These are phyloP conservation scores for Graphilbum ipis-grandicollis DNA, from an alignment of 2,329 filamentous ascomycete species.

Conservation along the genomic window DNA sequence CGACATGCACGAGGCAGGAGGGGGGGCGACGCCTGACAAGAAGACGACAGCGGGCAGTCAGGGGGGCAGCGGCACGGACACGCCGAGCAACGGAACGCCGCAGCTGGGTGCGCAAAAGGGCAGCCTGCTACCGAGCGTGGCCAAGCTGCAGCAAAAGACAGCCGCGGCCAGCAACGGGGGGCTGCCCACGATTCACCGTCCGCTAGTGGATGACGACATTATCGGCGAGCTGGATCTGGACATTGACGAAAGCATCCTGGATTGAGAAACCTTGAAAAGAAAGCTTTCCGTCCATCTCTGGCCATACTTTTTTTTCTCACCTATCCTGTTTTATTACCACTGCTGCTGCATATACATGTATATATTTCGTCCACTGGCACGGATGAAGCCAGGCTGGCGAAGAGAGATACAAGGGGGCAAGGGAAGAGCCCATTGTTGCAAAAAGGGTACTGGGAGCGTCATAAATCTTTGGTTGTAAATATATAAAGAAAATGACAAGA, in stretches of 20 bases:
- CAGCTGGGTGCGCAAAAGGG: constrained; percentile 25
- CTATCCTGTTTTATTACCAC: too few relatives aligned
- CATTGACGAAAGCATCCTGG: constrained; percentile 67
- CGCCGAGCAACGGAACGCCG: constrained; percentile 32
- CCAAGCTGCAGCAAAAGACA: constrained; percentile 34
- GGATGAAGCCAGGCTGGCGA: too few relatives aligned
- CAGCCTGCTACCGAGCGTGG: constrained; percentile 29
- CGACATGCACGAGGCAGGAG: constrained; percentile 41
- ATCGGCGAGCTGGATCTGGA: constrained; percentile 79
- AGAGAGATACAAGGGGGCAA: too few relatives aligned
- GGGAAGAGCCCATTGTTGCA: too few relatives aligned
- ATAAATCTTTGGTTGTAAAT: too few relatives aligned
- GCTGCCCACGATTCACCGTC: constrained; percentile 54
- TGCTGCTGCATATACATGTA: too few relatives aligned
- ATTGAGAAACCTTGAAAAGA: not conserved
- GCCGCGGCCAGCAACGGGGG: constrained; percentile 35
- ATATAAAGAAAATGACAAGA: too few relatives aligned
- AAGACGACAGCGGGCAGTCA: constrained; percentile 24
- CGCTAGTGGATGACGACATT: constrained; percentile 79
- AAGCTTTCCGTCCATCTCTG: too few relatives aligned
- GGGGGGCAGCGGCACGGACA: constrained; percentile 25
- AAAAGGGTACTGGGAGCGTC: too few relatives aligned
- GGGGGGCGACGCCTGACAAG: constrained; percentile 22
- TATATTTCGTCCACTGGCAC: too few relatives aligned
- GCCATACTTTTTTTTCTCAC: too few relatives aligned